Evolutionary conservation across 2,329 filamentous ascomycete genomes (phyloP), one percentile per base, ranked within the genome.

Genomic region (Ophiostoma ulmi): DNA sequence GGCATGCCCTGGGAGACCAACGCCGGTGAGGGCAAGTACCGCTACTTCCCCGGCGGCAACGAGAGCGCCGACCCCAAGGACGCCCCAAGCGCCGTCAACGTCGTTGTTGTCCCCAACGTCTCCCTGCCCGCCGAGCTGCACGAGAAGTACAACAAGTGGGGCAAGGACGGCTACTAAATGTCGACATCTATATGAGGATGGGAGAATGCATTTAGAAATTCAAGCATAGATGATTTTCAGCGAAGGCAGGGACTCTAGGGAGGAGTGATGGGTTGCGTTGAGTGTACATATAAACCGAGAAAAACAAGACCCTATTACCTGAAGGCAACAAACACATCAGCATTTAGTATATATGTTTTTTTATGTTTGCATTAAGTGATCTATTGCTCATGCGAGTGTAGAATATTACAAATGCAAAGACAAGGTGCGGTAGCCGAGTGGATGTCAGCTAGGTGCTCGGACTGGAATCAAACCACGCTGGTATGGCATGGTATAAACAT

Each of bases 111-210:
- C 70, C 95, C 95, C 78, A 91, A 97, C 79, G 94, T 99, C 79
- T 95, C 90, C 78, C 85, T 98, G 76, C 94, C 95, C 79, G 93
- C 91, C 92, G 87, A 90, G 78, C 88, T 97, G 75, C 95, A 99
- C 84, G 95, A 99, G 77, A 91, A 91, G 84, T 98, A 91, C 89
- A 99, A 99, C 91, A 99, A 99, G 87, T 98, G 92, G 89, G 95
- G 95, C 82, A 98, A 98, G 89, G 95, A 98, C 76, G 94, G 93
- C 76, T 98, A 91, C 83, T 92, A 84, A 79, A 78, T 39, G 20
- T 31, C 22, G 13, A 65, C 63, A 11, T 20, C 20, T 35, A 20
- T 3, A 35, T 35, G 35, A 17, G 17, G 61, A 65, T 11, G 35
- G 35, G 26, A 38, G 26, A 44, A 38, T 67, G 38, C 36, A 58